Percentiles rank a stretch among this genome's conserved stretches.
These are phyloP conservation scores for Aspergillus panamensis DNA, from an alignment of 495 filamentous ascomycete species.

Conservation along the genomic window DNA sequence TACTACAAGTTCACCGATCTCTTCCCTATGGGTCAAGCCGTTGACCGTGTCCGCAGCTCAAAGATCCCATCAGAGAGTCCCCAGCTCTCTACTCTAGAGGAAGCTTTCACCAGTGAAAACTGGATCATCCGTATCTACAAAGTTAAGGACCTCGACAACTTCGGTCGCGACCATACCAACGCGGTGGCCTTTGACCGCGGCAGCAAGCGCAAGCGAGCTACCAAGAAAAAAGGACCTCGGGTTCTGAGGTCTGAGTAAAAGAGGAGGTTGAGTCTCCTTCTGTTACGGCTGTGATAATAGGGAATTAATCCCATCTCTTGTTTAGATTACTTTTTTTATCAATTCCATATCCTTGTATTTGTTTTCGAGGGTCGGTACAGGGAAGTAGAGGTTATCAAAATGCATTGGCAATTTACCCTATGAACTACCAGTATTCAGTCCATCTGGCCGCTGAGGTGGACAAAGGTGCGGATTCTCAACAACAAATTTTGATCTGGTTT, in stretches of 20 bases:
- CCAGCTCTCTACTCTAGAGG: conserved; percentile 82
- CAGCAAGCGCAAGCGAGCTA: conserved; percentile 86
- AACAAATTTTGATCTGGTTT: not conserved
- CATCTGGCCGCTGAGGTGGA: not conserved
- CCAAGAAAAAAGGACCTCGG: conserved; percentile 73
- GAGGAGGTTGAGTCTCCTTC: conserved; percentile 4
- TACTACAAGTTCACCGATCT: conserved; percentile 96
- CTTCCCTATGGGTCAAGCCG: conserved; percentile 87
- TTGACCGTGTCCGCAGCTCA: conserved; percentile 82
- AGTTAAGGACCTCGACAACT: conserved; percentile 96
- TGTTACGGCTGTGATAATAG: not conserved
- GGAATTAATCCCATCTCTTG: conserved; percentile 4
- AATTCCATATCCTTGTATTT: conserved; percentile 20
- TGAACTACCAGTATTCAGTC: not conserved
- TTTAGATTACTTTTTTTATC: conserved; percentile 14
- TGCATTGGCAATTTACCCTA: not conserved
- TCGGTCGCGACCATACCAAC: conserved; percentile 82
- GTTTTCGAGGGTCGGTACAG: not conserved
- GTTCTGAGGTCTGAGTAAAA: conserved; percentile 78
- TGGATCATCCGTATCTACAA: conserved; percentile 99
- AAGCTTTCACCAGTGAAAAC: conserved; percentile 99
- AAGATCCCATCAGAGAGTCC: conserved; percentile 83
- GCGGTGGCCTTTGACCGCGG: conserved; percentile 89
- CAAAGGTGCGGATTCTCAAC: not conserved
- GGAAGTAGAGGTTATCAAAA: conserved; percentile 14